Base-by-base conservation (phyloP, 768 basidiomycete genomes). In the Pleurotus citrinopileatus region DNA sequence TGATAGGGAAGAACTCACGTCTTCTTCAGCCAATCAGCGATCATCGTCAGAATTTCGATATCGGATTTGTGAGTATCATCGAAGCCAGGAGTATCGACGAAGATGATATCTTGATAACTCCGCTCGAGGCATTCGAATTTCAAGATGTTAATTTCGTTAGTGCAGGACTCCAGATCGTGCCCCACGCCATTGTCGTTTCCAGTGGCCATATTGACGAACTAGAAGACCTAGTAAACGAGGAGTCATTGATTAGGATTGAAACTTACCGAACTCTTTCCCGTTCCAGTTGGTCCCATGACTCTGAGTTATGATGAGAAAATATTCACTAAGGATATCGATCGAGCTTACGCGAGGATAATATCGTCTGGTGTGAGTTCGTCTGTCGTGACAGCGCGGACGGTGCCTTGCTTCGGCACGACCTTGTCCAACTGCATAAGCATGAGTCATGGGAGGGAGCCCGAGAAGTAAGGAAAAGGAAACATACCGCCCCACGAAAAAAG, bases 41-140 rank as follows among this genome's bases (percentile, higher is more conserved):
- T 62, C 17, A 55, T 46, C 13, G 52, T 28, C 25, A 64, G 47
- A 22, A 64, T 60, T 29, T 60, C 63, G 10, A 22, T 42, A 47
- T 64, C 61, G 3, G 34, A 52, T n/a, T 44, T 42, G 23, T 50
- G 37, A 1, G 60, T 63, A 40, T 63, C 57, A 32, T 63, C 63
- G 25, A 66, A 65, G 15, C 64, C 64, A n/a, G 66, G 66, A 3
- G 66, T 65, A 43, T 67, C 66, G 32, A 62, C 56, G 29, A 64
- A 56, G 53, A 61, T 29, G 40, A 65, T 22, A 32, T 53, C 52
- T 17, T 26, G 42, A 10, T 15, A 32, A 46, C 55, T 53, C 19
- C 47, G 38, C 27, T 57, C 55, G 27, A 36, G 20, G 23, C 23
- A 40, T 20, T 55, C 57, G 19, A 29, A 46, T 27, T 12, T 46